phyloP scores from a whole-genome alignment of 2,329 filamentous ascomycete species.

The Cercospora canescens region DNA sequence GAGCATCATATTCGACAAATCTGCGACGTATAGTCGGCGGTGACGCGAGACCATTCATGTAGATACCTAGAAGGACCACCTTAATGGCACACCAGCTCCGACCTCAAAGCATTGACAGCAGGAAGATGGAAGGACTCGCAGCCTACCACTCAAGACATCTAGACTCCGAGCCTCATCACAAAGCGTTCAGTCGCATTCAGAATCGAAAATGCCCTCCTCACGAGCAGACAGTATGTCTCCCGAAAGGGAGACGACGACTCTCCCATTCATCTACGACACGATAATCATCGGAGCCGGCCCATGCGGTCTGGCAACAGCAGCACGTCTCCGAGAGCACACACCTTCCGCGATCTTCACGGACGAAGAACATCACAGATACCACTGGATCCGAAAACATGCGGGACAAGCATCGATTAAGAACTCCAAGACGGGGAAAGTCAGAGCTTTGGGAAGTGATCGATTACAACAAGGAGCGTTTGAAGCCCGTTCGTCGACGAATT shows the following conservation, averaged over 20 bases:
- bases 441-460: conserved; percentile 24
- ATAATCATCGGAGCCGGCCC: conserved; percentile 74
- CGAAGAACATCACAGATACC: conserved; percentile 77
- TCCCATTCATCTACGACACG: conserved; percentile 57
- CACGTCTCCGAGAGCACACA: conserved; percentile 69
- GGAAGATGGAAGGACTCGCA: neutral
- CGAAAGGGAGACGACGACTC: conserved; percentile 10
- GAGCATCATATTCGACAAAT: neutral
- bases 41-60: conserved; percentile 11
- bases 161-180: neutral
- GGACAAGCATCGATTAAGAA: conserved; percentile 60
- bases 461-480: too few relatives aligned
- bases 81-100: conserved; percentile 11
- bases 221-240: conserved; percentile 23
- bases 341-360: conserved; percentile 81
- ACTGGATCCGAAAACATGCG: conserved; percentile 70
- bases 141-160: neutral
- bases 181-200: too few relatives aligned
- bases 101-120: neutral
- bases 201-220: conserved; percentile 10
- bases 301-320: conserved; percentile 71
- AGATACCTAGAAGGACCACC: conserved; percentile 14
- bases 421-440: conserved; percentile 45
- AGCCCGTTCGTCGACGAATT: neutral
- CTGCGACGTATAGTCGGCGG: conserved; percentile 5